Percentiles rank a stretch among this genome's conserved stretches.
Evolutionary conservation across 352 stramenopile genomes (phyloP).

Genomic region (Thraustochytrium striatum): DNA sequence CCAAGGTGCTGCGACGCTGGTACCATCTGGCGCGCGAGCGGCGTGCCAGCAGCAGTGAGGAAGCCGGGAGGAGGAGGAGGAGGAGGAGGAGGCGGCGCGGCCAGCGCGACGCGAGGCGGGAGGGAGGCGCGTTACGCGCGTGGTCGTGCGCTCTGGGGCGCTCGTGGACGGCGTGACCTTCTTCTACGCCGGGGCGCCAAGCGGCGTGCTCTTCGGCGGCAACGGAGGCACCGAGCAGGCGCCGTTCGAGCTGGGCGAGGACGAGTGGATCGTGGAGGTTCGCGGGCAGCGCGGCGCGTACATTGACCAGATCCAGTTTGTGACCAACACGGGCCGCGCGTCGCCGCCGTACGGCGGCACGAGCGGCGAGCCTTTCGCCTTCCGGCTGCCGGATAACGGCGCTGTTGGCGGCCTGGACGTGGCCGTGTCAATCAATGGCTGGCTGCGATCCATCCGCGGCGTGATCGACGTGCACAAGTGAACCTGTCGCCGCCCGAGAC

Average conservation of each 20-base stretch:
- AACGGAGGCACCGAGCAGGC: background rate
- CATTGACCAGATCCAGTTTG: conserved; percentile 40
- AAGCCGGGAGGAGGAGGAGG: background rate
- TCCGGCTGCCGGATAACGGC: background rate
- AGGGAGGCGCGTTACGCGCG: background rate
- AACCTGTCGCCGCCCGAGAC: background rate
- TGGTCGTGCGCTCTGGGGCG: conserved; percentile 10
- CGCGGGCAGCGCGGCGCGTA: conserved; percentile 19
- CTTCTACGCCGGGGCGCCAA: background rate
- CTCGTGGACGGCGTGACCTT: conserved; percentile 42
- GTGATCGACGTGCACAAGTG: conserved; percentile 19
- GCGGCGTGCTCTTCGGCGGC: conserved; percentile 14
- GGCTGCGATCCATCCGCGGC: background rate
- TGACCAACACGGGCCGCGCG: conserved; percentile 22
- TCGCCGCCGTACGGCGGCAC: conserved; percentile 20
- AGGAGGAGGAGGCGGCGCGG: background rate
- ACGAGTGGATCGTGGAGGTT: conserved; percentile 23
- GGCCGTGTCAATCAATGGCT: conserved; percentile 27
- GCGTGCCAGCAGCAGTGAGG: background rate
- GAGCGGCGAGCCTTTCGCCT: background rate
- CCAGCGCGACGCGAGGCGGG: background rate
- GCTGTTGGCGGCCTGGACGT: conserved; percentile 7
- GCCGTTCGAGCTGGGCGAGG: conserved; percentile 18
- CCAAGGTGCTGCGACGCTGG: background rate
- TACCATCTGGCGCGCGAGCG: background rate